Percentiles rank a stretch among this genome's conserved stretches.
Evolutionary conservation across 2,329 filamentous ascomycete species (phyloP).

Genomic region (Beauveria pseudobassiana): DNA sequence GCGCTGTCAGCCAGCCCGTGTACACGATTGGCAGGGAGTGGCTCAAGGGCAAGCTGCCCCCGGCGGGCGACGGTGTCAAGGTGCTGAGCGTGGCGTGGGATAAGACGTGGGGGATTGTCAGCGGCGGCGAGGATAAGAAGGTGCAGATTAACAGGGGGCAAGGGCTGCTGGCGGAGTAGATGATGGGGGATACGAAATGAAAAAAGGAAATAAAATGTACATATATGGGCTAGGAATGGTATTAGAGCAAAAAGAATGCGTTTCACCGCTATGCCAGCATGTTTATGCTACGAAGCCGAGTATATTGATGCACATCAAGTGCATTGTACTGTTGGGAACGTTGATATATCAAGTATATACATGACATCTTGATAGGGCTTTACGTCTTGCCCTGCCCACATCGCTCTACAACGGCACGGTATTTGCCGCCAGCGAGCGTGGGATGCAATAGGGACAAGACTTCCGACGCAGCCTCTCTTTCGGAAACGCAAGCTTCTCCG

Average conservation of each 20-base stretch:
- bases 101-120: conserved; percentile 77
- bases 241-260: neutral
- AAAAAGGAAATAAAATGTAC: neutral
- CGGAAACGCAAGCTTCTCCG: conserved; percentile 44
- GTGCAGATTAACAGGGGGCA: conserved; percentile 81
- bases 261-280: neutral
- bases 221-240: conserved; percentile 4
- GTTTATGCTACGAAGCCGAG: neutral
- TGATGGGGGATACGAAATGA: neutral
- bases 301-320: no score
- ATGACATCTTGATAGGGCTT: neutral
- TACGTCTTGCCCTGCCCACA: conserved; percentile 9
- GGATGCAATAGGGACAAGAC: conserved; percentile 31
- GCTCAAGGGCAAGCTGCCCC: conserved; percentile 52
- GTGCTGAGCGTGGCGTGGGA: conserved; percentile 89
- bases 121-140: conserved; percentile 85
- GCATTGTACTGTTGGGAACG: neutral
- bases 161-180: conserved; percentile 36
- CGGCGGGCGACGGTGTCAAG: conserved; percentile 78
- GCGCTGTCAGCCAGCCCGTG: conserved; percentile 64
- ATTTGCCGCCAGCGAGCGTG: conserved; percentile 16
- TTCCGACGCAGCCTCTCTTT: conserved; percentile 36
- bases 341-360: neutral
- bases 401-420: conserved; percentile 20
- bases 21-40: conserved; percentile 71